These are phyloP conservation scores for Globisporangium solare DNA, from an alignment of 352 stramenopile genomes.

Conservation along the genomic window DNA sequence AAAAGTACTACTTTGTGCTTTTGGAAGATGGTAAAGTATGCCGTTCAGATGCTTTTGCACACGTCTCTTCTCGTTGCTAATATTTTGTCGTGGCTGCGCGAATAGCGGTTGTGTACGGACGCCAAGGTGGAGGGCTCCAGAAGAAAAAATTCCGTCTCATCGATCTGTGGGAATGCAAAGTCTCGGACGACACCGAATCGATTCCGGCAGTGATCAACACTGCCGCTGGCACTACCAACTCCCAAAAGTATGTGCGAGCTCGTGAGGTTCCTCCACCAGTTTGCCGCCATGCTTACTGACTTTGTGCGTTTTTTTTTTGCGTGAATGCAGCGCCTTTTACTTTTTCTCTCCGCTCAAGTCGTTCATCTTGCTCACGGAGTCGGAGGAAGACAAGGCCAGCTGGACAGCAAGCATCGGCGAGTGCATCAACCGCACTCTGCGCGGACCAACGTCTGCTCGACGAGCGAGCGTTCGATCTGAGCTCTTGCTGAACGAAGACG, in stretches of 20 bases:
- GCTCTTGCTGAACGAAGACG: constrained; percentile 57
- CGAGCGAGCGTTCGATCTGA: constrained; percentile 61
- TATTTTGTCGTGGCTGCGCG: not conserved
- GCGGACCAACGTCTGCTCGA: constrained; percentile 36
- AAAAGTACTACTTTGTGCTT: constrained; percentile 82
- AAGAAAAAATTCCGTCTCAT: constrained; percentile 85
- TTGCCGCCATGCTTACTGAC: not conserved
- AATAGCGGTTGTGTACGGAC: constrained; percentile 69
- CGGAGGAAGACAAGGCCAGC: constrained; percentile 47
- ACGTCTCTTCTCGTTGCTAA: not conserved
- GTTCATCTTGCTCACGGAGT: constrained; percentile 75
- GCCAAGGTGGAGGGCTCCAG: constrained; percentile 43
- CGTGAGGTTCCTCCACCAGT: too few species aligned
- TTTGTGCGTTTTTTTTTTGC: not conserved
- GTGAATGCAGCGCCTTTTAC: constrained; percentile 61
- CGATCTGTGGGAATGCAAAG: constrained; percentile 73
- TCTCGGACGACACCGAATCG: constrained; percentile 59
- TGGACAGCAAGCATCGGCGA: constrained; percentile 69
- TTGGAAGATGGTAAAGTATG: constrained; percentile 65
- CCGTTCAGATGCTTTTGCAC: not conserved
- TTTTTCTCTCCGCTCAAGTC: constrained; percentile 86
- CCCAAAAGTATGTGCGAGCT: constrained; percentile 44
- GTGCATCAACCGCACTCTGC: constrained; percentile 53
- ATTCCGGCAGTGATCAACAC: constrained; percentile 71
- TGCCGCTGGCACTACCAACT: constrained; percentile 34